Base-by-base conservation (phyloP, 495 filamentous ascomycete genomes). In the Penicillium malachiteum region DNA sequence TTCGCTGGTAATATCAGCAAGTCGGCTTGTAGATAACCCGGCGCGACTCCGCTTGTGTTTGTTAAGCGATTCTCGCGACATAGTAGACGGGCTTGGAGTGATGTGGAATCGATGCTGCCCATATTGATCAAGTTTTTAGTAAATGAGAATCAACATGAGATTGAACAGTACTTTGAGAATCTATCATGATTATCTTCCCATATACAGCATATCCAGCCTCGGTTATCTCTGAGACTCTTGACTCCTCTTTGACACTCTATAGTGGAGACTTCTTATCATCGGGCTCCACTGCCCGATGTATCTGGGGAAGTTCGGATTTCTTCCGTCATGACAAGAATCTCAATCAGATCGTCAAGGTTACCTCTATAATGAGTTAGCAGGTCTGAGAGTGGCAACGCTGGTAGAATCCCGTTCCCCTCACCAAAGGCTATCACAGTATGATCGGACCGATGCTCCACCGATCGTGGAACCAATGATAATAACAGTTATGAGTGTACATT, bases 11-110 rank as follows among this genome's bases (percentile, higher is more conserved):
- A 69, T 5, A 84, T 71, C 31, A 86, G 70, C 6, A 85, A 70
- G 57, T 85, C 85, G 10, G 81, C 82, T 70, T 84, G 81, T 17
- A 84, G 66, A 59, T 78, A 77, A 16, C 71, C 71, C 3, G 77
- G 75, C 0, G 80, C 76, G n/a, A 80, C 58, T 5, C 81, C 79
- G 1, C 78, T 66, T 5, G 81, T 84, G 43, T 70, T 71, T 37
- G 72, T 69, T 11, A 72, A 71, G 39, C 63, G 60, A 34, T 69
- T 70, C 1, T 63, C 40, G 43, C 82, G 78, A 48, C 70, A 69
- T 18, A 70, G 66, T 13, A 78, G 67, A 31, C 81, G 78, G 35
- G 76, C 69, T 37, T 69, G 55, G 9, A 62, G 51, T 11, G 78
- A 70, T n/a, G 73, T 67, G 13, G 38, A 9, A 3, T 40, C 21